phyloP scores from a whole-genome alignment of 2,329 filamentous ascomycete species.

The Fusarium sp. region DNA sequence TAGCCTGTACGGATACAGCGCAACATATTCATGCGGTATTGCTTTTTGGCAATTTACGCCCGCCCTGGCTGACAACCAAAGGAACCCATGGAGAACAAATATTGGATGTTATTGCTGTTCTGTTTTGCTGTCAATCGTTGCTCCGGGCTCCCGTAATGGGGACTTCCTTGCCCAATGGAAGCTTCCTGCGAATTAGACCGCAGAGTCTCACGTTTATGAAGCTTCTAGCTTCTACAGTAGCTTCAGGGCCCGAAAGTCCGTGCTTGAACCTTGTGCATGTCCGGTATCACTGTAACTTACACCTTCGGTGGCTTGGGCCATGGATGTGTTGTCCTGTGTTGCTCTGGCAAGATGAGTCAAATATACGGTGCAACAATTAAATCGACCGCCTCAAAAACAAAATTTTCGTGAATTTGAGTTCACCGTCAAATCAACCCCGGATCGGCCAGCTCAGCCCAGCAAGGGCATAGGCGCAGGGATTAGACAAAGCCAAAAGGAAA shows the following conservation, averaged over 20 bases:
- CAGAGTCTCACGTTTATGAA: conserved; percentile 30
- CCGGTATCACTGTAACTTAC: conserved; percentile 3
- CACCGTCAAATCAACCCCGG: conserved; percentile 36
- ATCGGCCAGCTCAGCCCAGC: conserved; percentile 36
- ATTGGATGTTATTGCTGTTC: conserved; percentile 24
- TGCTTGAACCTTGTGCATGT: conserved; percentile 18
- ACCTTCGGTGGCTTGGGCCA: conserved; percentile 29
- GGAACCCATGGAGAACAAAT: conserved; percentile 2
- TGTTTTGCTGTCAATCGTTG: conserved; percentile 30
- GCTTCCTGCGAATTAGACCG: conserved; percentile 22
- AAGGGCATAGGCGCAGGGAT: conserved; percentile 23
- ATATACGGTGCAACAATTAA: conserved; percentile 11
- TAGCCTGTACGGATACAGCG: conserved; percentile 3
- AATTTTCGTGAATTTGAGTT: conserved; percentile 1
- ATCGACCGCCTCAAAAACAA: conserved; percentile 15
- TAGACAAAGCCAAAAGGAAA: conserved; percentile 8
- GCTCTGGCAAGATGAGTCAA: conserved; percentile 41
- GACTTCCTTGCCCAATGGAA: conserved; percentile 30
- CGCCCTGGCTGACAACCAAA: conserved; percentile 20
- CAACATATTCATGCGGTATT: conserved; percentile 9
- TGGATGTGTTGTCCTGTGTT: conserved; percentile 42
- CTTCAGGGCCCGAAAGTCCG: conserved; percentile 16
- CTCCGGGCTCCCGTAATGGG: conserved; percentile 26
- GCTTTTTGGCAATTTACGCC: background rate
- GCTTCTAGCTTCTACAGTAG: too few species aligned